Evolutionary conservation across 208 protist genomes (phyloP), one percentile per base, ranked within the genome.

Genomic region (Crithidia sp.): DNA sequence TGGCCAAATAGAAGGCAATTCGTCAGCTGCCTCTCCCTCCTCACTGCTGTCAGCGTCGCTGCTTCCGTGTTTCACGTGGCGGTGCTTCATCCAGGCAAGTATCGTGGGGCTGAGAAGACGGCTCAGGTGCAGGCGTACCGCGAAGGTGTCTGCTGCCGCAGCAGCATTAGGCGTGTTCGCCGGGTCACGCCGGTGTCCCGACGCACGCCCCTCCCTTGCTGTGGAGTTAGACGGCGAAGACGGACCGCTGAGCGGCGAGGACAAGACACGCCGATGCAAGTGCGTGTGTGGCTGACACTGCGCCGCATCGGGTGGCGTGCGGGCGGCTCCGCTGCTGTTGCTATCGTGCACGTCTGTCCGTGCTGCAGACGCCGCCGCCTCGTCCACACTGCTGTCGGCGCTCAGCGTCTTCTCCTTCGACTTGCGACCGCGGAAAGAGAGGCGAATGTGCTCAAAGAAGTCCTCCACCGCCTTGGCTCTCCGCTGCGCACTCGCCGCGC

Each of bases 31-130:
- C 7, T 45, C 57, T 19, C 5, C 57, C 54, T 60, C 19, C 19
- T 61, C 55, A 14, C 4, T 13, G 7, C 6, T 39, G 49, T 43
- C 52, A 0, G 47, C 52, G 4, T 10, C 56, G 54, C 57, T 49
- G 45, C 45, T 49, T 0, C 45, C 0, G 45, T 7, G 12, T 7
- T 49, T 41, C 14, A 41, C n/a, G 52, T 36, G 56, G 4, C 36
- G 44, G 10, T 14, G 8, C 6, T 61, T 59, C 67, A 64, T 56
- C 67, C 67, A 71, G 8, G 45, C 54, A 0, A 62, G 36, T 37
- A 71, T 71, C 12, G 57, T 40, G 2, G 67, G 67, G 36, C 67
- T 71, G 44, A 71, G 67, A 12, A 71, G 67, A 7, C 67, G 67
- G 28, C 56, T 62, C 36, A 71, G 54, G 17, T 71, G 67, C 67